Evolutionary conservation across 2,329 filamentous ascomycete species (phyloP), one percentile per base, ranked within the genome.

Genomic region (Venturia nashicola): DNA sequence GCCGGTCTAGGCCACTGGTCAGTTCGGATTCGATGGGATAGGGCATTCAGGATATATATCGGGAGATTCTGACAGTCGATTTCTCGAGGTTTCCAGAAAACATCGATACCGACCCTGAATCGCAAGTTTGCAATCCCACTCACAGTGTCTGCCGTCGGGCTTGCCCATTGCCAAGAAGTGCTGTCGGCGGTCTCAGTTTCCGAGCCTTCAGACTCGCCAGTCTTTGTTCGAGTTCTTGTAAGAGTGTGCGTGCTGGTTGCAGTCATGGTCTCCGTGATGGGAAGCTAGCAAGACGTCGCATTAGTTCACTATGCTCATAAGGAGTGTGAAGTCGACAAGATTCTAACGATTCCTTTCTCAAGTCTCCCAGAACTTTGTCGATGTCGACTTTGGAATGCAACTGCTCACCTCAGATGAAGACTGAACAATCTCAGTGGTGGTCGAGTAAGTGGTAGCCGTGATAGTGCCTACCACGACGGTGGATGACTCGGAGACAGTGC

Each of bases 401-500:
- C 11, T 51, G 20, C 46, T 36, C 18, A 34, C 32, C 51, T 57
- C 32, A 9, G 51, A 34, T 36, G 51, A 57, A 20, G 14, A 18
- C 14, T 23, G 18, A 18, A 36, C 51, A 36, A 16, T 36, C n/a
- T 42, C 34, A 43, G 59, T 60, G 36, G 59, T 42, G 59, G 59
- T 60, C 14, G 59, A 60, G 59, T n/a, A 27, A 8, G n/a, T 27
- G 16, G 42, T 60, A 27, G 59, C 27, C 18, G 51, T 57, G 51
- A 57, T 36, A 14, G 32, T 57, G 16, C 27, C 14, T 32, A 57
- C 51, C 23, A 57, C 40, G 9, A 61, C 42, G 12, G 63, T 66
- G 43, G 65, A 61, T 18, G 48, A 54, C 23, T 48, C 20, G 20
- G 57, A 57, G 20, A 32, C 46, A 40, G 55, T 60, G 48, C 57